Evolutionary conservation across 371 early-diverging fungal genomes (phyloP).

Genomic region (Mucor indicus): DNA sequence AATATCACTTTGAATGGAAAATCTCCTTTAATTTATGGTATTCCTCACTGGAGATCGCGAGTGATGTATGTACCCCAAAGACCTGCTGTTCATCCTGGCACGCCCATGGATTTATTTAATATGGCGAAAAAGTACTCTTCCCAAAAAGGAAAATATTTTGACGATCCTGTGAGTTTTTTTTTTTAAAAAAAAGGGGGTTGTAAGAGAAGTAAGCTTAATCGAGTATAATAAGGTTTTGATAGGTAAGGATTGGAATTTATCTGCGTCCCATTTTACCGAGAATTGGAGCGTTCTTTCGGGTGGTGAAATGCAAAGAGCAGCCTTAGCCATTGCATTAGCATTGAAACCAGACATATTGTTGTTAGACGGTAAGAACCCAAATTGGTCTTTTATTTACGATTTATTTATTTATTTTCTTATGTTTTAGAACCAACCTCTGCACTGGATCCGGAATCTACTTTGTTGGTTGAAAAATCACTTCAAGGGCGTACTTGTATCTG

Average conservation of each 20-base stretch:
- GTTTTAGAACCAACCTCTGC: conserved; percentile 85
- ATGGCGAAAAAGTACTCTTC: conserved; percentile 55
- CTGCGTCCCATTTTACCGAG: conserved; percentile 68
- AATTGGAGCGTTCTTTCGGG: conserved; percentile 80
- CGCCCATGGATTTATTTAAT: conserved; percentile 69
- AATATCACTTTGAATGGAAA: conserved; percentile 53
- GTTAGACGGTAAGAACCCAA: conserved; percentile 75
- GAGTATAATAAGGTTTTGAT: conserved; percentile 39
- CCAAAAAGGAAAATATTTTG: conserved; percentile 51
- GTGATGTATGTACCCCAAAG: conserved; percentile 89
- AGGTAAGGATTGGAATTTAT: conserved; percentile 66
- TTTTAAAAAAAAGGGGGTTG: too few species aligned
- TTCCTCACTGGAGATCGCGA: conserved; percentile 73
- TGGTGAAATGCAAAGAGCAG: conserved; percentile 83
- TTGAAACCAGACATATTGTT: conserved; percentile 75
- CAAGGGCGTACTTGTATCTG: conserved; percentile 62
- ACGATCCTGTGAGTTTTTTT: conserved; percentile 56
- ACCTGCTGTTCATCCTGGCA: conserved; percentile 71
- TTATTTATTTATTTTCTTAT: neutral
- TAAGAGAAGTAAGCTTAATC: too few species aligned
- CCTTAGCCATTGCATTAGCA: conserved; percentile 78
- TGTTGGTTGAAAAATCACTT: conserved; percentile 73
- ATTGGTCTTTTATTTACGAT: too few species aligned
- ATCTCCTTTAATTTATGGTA: conserved; percentile 59
- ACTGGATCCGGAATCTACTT: conserved; percentile 71